These are phyloP conservation scores for Ananas comosus DNA, from an alignment of 176 grass and related monocot species.

Conservation along the genomic window DNA sequence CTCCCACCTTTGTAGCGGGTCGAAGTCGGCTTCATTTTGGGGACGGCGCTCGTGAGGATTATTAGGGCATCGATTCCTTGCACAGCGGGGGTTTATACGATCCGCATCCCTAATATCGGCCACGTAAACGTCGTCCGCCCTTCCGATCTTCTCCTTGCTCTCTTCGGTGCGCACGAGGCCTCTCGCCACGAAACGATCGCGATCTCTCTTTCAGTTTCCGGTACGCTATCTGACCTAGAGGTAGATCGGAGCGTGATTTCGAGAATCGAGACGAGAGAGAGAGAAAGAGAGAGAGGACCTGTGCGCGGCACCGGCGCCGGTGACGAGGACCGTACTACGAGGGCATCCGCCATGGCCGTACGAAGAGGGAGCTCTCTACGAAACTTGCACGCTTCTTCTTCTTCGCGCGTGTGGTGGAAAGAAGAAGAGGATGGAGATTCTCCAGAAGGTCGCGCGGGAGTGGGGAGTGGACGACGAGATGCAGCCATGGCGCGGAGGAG, in stretches of 20 bases:
- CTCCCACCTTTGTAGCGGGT: slow-evolving; percentile 69
- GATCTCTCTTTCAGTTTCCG: slow-evolving; percentile 49
- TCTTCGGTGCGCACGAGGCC: slow-evolving; percentile 63
- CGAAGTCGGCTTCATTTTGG: slow-evolving; percentile 77
- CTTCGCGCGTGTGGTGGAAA: too few species aligned
- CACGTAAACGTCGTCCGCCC: slow-evolving; percentile 39
- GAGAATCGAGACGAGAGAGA: neutral
- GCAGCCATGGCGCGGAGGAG: slow-evolving; percentile 5
- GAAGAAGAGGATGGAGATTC: slow-evolving; percentile 6
- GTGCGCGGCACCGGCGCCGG: slow-evolving; percentile 59
- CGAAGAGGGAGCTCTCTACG: neutral
- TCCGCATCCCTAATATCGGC: slow-evolving; percentile 52
- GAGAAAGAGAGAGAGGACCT: slow-evolving; percentile 16
- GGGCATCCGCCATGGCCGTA: slow-evolving; percentile 46
- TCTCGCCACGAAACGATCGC: slow-evolving; percentile 43
- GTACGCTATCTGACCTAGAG: slow-evolving; percentile 60
- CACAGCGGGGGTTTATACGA: slow-evolving; percentile 40
- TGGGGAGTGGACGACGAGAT: neutral
- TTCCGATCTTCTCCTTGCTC: slow-evolving; percentile 69
- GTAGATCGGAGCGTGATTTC: neutral
- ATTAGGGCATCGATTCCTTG: slow-evolving; percentile 53
- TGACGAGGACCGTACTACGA: slow-evolving; percentile 58
- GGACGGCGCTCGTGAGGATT: slow-evolving; percentile 70
- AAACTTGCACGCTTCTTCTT: too few species aligned
- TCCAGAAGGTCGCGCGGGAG: slow-evolving; percentile 26